Base-by-base conservation (phyloP, 2,329 filamentous ascomycete species). In the Phaeophleospora eucalypticola region DNA sequence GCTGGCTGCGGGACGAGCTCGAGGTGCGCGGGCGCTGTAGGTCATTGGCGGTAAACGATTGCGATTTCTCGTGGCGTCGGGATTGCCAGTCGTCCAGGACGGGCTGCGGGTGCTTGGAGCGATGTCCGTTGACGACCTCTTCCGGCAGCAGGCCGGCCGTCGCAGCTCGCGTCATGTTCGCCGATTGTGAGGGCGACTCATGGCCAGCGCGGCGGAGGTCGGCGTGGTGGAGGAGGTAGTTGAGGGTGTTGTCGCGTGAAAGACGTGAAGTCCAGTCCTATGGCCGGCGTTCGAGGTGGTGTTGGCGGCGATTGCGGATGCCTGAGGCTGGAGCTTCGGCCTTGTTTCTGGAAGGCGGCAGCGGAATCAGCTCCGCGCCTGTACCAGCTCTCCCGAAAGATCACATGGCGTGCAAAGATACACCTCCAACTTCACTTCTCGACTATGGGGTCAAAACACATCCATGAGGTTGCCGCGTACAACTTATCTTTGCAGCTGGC, bases 81-180 rank as follows among this genome's bases (percentile, higher is more conserved):
- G 48, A 40, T 20, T 48, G 45, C 17, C 48, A 35, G 24, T 40
- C 43, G 29, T 43, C 43, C 14, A 49, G 43, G 33, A 58, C 51
- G 14, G 59, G 59, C 47, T 63, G 60, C 9, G 60, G 52, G 41
- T 59, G 56, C 43, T 61, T 62, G 14, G 58, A 54, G 4, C 51
- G 53, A 44, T 56, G 53, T 19, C 40, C 46, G 40, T 51, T 54
- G 34, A 49, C 55, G 37, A 46, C 52, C 24, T 54, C 51, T 41
- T 55, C 51, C 34, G 54, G 51, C 46, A 50, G 45, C 42, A 57
- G 20, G 45, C 53, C 58, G 45, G 50, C 48, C 35, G 49, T 54
- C 17, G 51, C 55, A 27, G 48, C 56, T 32, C 55, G 49, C 45
- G 58, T 56, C 58, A 60, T 60, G 50, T 36, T 56, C 19, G 20